Evolutionary conservation across 2,329 filamentous ascomycete genomes (phyloP), one percentile per base, ranked within the genome.

Genomic region (Graphilbum fragrans): DNA sequence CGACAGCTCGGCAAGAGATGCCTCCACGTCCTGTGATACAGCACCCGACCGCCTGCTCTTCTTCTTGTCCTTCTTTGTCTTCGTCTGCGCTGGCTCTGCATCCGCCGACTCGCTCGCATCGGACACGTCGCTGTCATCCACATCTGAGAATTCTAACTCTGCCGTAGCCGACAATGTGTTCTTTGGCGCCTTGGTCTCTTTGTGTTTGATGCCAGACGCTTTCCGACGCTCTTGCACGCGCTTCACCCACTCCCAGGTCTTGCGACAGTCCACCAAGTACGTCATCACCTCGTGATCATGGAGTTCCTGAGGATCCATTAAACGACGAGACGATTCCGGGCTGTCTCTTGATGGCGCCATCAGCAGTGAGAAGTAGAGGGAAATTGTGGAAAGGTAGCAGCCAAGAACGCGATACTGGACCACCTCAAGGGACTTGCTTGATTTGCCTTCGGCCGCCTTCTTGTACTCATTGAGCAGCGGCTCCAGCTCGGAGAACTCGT

Each of bases 361-460:
- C n/a, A 98, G 65, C 29, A 96, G 74, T 31, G 88, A 85, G 58
- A 98, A 94, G 60, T 98, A 98, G 77, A 94, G 88, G 38, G 84
- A 81, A 50, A 98, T 69, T 1, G 86, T 74, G 35, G 84, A 86
- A 20, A 96, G 68, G 56, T 98, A 96, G 45, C 87, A 85, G 5
- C 85, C 81, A 32, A 94, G 67, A 11, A 88, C 78, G 58, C 86
- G 80, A 56, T 83, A 80, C 58, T 90, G 92, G 44, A 86, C 69
- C 9, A 79, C 67, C 19, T 74, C 65, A n/a, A 81, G 58, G 2
- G 75, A 74, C 43, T 64, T 68, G 45, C 58, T 63, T 11, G 62
- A 59, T 52, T 67, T 69, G 7, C 62, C 63, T 41, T 75, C 67
- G 1, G 78, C 75, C 23, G 72, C 66, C 38, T 72, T 65, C 38